Base-by-base conservation (phyloP, 2,329 filamentous ascomycete species). In the Colletotrichum sp. region DNA sequence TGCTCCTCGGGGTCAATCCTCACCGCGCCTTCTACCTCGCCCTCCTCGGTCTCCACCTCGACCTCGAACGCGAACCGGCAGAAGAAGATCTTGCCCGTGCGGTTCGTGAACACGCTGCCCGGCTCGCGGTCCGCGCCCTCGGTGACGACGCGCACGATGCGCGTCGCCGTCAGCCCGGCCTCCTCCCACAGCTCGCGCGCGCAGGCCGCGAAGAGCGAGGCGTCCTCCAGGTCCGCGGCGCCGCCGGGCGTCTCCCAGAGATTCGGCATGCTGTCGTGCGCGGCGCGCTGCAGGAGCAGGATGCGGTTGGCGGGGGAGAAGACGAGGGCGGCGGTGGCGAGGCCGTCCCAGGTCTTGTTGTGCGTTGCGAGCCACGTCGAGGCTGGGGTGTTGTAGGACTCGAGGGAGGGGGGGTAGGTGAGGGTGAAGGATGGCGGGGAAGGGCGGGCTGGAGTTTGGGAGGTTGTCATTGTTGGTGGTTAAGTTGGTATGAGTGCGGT, bases 201-300 rank as follows among this genome's bases (percentile, higher is more conserved):
- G n/a, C 84, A 85, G 18, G 83, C 85, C 63, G 84, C 78, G 6
- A 90, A 81, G 6, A 90, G 83, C 15, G 79, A 86, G 8, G 76
- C 60, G 76, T 90, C 88, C 1, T 81, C 80, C 0, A 79, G 67
- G 66, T 90, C 89, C 55, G 85, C 85, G 1, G 82, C 85, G n/a
- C 89, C 89, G 26, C 89, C 89, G 2, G 89, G 88, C 1, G 85
- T 76, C 74, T 90, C 89, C 89, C 89, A 90, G 6, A 78, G 80
- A 72, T 84, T 80, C 4, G 88, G 88, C 81, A 86, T 85, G 70
- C 81, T 86, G 80, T 89, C 87, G 77, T 84, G 81, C 8, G 83
- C 76, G 32, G 87, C 85, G 79, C 88, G 87, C 79, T 88, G 88
- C 12, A 90, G 78, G 24, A 90, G 85, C 3, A 89, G 86, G 63